Evolutionary conservation across 179 eudicot species (phyloP).

Genomic region (Vitellaria paradoxa): DNA sequence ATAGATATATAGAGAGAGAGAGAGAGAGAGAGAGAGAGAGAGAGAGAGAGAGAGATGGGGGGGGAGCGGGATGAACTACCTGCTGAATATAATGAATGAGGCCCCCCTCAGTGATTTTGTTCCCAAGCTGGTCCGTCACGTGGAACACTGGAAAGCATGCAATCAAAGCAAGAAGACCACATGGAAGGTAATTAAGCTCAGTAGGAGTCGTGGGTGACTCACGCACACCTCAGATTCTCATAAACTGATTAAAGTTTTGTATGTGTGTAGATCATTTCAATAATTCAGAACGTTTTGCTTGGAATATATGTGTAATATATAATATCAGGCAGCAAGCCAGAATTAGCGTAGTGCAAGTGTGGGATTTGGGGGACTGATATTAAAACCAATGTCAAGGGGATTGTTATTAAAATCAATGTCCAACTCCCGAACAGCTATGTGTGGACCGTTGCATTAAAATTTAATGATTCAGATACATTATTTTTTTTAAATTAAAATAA

Average conservation of each 20-base stretch:
- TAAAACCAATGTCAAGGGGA: too few species aligned
- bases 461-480: too few species aligned
- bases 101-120: slow-evolving; percentile 50
- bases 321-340: too few species aligned
- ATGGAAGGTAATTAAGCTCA: slow-evolving; percentile 1
- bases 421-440: too few species aligned
- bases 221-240: not conserved
- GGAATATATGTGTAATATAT: not conserved
- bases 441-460: too few species aligned
- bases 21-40: too few species aligned
- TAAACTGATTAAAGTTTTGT: not conserved
- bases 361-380: too few species aligned
- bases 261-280: not conserved
- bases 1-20: not conserved
- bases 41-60: too few species aligned
- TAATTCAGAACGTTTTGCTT: not conserved
- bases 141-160: slow-evolving; percentile 46
- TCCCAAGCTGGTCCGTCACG: slow-evolving; percentile 53
- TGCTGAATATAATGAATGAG: slow-evolving; percentile 44
- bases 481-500: too few species aligned
- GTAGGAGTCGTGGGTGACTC: slow-evolving; percentile 9
- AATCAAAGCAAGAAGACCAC: slow-evolving; percentile 15
- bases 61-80: slow-evolving; percentile 21
- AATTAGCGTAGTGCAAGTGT: too few species aligned
- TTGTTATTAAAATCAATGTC: too few species aligned